These are phyloP conservation scores for Diplocarpon rosae DNA, from an alignment of 2,329 filamentous ascomycete species.

Conservation along the genomic window DNA sequence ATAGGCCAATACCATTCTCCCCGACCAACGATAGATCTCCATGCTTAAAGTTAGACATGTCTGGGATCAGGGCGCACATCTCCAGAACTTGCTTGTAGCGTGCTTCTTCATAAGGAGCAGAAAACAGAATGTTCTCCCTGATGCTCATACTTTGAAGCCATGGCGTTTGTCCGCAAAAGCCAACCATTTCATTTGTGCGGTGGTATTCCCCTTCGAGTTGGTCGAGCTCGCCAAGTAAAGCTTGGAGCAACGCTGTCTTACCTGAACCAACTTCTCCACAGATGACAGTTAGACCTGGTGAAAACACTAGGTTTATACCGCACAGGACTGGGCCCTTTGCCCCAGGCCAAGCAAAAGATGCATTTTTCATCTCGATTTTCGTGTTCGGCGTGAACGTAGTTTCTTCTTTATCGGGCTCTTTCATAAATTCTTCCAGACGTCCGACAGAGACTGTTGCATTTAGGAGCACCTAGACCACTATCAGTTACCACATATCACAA, in stretches of 20 bases:
- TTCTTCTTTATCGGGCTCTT: slow-evolving; percentile 64
- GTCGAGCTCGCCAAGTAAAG: slow-evolving; percentile 26
- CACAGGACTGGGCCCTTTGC: slow-evolving; percentile 43
- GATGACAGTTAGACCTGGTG: slow-evolving; percentile 46
- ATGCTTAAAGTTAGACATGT: slow-evolving; percentile 51
- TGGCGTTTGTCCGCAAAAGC: slow-evolving; percentile 54
- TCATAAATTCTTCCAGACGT: slow-evolving; percentile 79
- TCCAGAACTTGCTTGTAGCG: slow-evolving; percentile 60
- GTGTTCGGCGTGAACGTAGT: slow-evolving; percentile 14
- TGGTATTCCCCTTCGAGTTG: slow-evolving; percentile 28
- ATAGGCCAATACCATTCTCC: slow-evolving; percentile 50
- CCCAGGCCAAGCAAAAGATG: slow-evolving; percentile 73
- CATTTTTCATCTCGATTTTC: slow-evolving; percentile 43
- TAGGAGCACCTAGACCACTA: slow-evolving; percentile 36
- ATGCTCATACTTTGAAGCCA: slow-evolving; percentile 63
- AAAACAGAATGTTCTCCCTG: slow-evolving; percentile 57
- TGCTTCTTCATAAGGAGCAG: slow-evolving; percentile 54
- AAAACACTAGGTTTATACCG: slow-evolving; percentile 42
- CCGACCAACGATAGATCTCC: slow-evolving; percentile 52
- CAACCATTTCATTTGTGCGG: slow-evolving; percentile 44
- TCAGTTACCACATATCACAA: background rate
- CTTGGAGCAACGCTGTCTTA: slow-evolving; percentile 38
- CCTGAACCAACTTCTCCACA: slow-evolving; percentile 53
- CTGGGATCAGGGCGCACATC: slow-evolving; percentile 48
- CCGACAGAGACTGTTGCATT: slow-evolving; percentile 76